Evolutionary conservation across 2,329 filamentous ascomycete genomes (phyloP), one percentile per base, ranked within the genome.

Genomic region (Penicillium sp.): DNA sequence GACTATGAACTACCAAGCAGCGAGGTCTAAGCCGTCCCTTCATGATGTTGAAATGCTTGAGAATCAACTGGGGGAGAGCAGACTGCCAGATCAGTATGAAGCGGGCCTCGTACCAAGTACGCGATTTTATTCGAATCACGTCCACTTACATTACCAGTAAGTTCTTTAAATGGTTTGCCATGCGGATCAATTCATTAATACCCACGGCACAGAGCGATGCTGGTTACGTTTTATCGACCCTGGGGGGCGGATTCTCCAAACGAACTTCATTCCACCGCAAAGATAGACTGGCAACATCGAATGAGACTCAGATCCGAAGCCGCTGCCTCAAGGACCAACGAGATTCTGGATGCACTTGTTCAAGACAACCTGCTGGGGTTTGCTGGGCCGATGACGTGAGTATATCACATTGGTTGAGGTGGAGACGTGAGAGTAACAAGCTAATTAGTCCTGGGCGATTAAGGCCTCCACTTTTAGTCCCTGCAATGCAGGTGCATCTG

Each of bases 401-500:
- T 55, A 9, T 9, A 34, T 24, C 6, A 29, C 12, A 23, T 23
- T 2, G 3, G 15, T 3, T 12, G 10, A 20, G 8, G 12, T 15
- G 17, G 17, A 6, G 5, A 37, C 3, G 2, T 26, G 7, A 36
- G 12, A 39, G 20, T 26, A 15, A 24, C 36, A 17, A 24, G n/a
- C 36, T 40, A 26, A 40, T 26, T 24, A 15, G 3, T 15, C 10
- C 7, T 37, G 34, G 20, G 32, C 17, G 32, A n/a, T 36, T 4
- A 9, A 67, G 63, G 10, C 61, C 63, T 3, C 61, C 64, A 1
- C 58, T 66, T 3, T 47, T 70, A 13, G 61, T 70, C 15, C 66
- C 67, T 2, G 67, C 65, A 4, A 70, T 70, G 67, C 68, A 70
- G 39, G 61, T 56, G 9, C 65, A 70, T 44, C 58, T 70, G 1